phyloP scores from a whole-genome alignment of 495 filamentous ascomycete species.

The Penicillium samsonianum region DNA sequence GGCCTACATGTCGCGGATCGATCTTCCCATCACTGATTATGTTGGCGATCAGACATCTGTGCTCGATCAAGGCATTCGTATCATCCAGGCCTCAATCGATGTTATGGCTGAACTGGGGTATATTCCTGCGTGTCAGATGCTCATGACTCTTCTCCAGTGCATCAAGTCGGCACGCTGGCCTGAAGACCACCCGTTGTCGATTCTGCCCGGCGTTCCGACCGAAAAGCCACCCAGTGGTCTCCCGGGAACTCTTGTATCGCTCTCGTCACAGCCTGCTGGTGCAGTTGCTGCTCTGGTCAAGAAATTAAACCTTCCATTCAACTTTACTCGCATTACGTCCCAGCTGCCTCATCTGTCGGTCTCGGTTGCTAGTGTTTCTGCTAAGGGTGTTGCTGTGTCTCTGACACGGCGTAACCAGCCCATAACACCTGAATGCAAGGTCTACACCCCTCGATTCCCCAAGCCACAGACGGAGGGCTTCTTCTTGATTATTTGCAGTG shows the following conservation, averaged over 20 bases:
- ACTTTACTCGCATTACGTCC: conserved; percentile 57
- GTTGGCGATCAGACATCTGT: conserved; percentile 90
- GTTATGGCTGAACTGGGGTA: conserved; percentile 90
- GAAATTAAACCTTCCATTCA: conserved; percentile 32
- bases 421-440: conserved; percentile 61
- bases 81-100: conserved; percentile 88
- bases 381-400: conserved; percentile 60
- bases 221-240: conserved; percentile 35
- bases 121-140: conserved; percentile 67
- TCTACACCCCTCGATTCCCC: conserved; percentile 86
- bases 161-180: conserved; percentile 95
- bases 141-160: conserved; percentile 85
- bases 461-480: conserved; percentile 95
- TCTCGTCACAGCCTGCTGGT: conserved; percentile 29
- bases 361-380: conserved; percentile 57
- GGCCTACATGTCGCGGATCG: conserved; percentile 89
- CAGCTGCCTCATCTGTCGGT: conserved; percentile 71
- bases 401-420: conserved; percentile 68
- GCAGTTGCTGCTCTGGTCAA: conserved; percentile 30
- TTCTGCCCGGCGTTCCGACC: conserved; percentile 74
- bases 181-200: conserved; percentile 71
- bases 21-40: conserved; percentile 94
- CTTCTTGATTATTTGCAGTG: conserved; percentile 68
- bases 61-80: conserved; percentile 93
- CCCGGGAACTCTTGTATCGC: conserved; percentile 26